Evolutionary conservation across 129 eudicot genomes (phyloP).

Genomic region (Centrapalus pauciflorus): DNA sequence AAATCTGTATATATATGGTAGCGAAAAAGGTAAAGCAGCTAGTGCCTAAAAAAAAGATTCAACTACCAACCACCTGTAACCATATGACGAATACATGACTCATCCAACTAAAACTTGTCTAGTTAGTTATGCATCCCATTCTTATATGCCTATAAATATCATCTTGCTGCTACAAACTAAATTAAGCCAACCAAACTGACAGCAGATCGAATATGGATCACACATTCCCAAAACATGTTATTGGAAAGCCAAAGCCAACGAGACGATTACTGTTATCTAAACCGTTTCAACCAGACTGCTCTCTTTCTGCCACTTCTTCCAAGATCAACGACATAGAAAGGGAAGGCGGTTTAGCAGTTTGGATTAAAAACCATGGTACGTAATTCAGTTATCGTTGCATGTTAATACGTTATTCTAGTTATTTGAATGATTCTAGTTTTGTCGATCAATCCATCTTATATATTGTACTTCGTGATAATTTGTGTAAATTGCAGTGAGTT

Average conservation of each 20-base stretch:
- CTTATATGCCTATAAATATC: conserved; percentile 11
- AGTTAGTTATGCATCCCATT: not conserved
- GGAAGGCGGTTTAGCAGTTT: conserved; percentile 10
- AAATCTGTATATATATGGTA: no score
- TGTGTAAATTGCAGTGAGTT: conserved; percentile 11
- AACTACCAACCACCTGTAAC: conserved; percentile 1
- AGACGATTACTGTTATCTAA: conserved; percentile 15
- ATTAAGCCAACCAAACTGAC: not conserved
- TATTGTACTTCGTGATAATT: no score
- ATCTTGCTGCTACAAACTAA: not conserved
- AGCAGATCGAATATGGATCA: conserved; percentile 13
- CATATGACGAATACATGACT: conserved; percentile 18
- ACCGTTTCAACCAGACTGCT: conserved; percentile 1
- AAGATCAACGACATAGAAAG: conserved; percentile 21
- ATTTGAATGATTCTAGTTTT: no score
- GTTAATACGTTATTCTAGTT: no score
- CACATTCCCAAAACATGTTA: conserved; percentile 13
- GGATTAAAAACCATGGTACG: conserved; percentile 23
- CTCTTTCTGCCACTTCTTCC: conserved; percentile 15
- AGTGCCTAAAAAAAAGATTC: not conserved
- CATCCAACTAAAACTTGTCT: conserved; percentile 17
- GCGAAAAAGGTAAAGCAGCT: not conserved
- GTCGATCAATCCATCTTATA: no score
- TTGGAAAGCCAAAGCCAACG: conserved; percentile 19
- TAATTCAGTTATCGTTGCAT: no score